These are phyloP conservation scores for Microbotryum lychnidis-dioicae DNA, from an alignment of 1,284 basidiomycete genomes.

Conservation along the genomic window DNA sequence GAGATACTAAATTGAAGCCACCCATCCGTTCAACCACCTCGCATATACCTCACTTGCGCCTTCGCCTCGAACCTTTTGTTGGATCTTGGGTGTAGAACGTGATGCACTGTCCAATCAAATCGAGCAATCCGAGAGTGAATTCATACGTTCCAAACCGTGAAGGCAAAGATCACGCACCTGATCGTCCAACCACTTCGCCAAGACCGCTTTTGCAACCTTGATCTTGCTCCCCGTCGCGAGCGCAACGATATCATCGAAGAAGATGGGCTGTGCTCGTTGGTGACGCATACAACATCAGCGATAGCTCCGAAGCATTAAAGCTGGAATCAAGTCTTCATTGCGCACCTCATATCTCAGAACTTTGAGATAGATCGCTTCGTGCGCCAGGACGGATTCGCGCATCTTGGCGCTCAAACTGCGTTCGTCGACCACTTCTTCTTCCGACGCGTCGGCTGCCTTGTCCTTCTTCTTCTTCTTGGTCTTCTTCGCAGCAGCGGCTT, in stretches of 20 bases:
- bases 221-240: constrained; percentile 39
- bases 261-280: constrained; percentile 48
- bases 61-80: constrained; percentile 17
- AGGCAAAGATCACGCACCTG: constrained; percentile 42
- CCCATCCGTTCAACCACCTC: too few relatives aligned
- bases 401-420: constrained; percentile 19
- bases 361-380: constrained; percentile 49
- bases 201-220: constrained; percentile 42
- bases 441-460: neutral
- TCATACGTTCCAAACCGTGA: neutral
- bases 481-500: neutral
- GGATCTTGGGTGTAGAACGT: constrained; percentile 27
- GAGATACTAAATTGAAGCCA: too few relatives aligned
- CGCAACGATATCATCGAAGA: constrained; percentile 51
- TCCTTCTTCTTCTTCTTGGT: constrained; percentile 15
- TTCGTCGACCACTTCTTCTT: neutral
- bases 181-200: constrained; percentile 53
- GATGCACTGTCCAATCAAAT: constrained; percentile 14
- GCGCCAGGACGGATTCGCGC: constrained; percentile 27
- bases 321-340: neutral
- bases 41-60: constrained; percentile 2
- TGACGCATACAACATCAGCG: neutral
- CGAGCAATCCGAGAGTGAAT: neutral
- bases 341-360: constrained; percentile 58
- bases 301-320: neutral